Evolutionary conservation across 148 eudicot species (phyloP).

Genomic region (Rhododendron henanense): DNA sequence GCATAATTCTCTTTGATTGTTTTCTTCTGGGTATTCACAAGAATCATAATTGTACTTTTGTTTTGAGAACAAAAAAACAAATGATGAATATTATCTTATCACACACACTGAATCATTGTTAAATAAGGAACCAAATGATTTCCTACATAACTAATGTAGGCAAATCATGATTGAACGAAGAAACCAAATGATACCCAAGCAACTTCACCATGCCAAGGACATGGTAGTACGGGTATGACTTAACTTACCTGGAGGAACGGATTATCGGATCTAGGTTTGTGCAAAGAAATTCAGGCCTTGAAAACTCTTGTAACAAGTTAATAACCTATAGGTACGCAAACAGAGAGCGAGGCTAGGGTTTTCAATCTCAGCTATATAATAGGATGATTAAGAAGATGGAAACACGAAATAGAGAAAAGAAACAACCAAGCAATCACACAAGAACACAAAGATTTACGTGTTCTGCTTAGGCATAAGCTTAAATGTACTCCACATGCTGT

Average conservation of each 20-base stretch:
- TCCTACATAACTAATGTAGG: not conserved
- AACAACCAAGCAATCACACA: too few species aligned
- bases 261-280: not conserved
- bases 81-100: constrained; percentile 10
- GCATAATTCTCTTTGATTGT: constrained; percentile 1
- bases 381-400: not conserved
- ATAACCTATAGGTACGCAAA: not conserved
- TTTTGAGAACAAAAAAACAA: not conserved
- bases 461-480: too few species aligned
- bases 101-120: not conserved
- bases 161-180: not conserved
- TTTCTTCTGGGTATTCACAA: not conserved
- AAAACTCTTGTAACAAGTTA: not conserved
- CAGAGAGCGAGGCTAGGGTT: constrained; percentile 3
- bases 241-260: not conserved
- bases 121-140: not conserved
- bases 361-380: not conserved
- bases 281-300: not conserved
- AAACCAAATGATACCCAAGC: not conserved
- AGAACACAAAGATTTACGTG: too few species aligned
- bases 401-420: not conserved
- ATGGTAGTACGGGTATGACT: not conserved
- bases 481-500: too few species aligned
- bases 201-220: not conserved
- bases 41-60: not conserved